These are phyloP conservation scores for Stipa capillata DNA, from an alignment of 176 grass and related monocot genomes.

Conservation along the genomic window DNA sequence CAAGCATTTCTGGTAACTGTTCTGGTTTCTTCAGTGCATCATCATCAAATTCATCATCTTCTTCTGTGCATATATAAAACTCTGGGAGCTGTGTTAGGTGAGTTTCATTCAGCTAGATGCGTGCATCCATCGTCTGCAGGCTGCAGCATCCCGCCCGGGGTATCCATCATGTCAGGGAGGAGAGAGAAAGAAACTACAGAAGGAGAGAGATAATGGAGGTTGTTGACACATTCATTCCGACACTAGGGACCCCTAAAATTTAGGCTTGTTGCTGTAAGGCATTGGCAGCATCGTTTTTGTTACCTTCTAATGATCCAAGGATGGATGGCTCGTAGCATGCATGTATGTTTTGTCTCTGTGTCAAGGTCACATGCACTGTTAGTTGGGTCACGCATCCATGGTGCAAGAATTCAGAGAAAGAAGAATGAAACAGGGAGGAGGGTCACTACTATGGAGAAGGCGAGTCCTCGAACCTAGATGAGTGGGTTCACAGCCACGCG, in stretches of 20 bases:
- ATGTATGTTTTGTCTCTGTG: background rate
- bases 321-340: background rate
- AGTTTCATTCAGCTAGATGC: background rate
- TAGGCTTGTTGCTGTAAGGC: background rate
- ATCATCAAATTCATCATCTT: background rate
- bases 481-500: too few species aligned
- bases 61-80: background rate
- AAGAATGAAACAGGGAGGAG: too few species aligned
- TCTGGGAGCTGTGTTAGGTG: background rate
- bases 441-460: too few species aligned
- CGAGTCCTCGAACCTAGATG: too few species aligned
- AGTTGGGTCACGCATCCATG: background rate
- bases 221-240: constrained; percentile 26
- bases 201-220: background rate
- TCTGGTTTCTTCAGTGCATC: background rate
- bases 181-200: background rate
- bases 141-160: background rate
- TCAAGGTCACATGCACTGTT: background rate
- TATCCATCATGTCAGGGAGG: background rate
- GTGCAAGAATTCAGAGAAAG: too few species aligned
- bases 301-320: too few species aligned
- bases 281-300: background rate
- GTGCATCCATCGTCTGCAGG: too few species aligned
- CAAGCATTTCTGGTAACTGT: background rate
- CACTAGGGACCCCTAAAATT: background rate